A percentile compares a stretch with the other conserved stretches of the same genome.
Conservation (phyloP, 257 asterid species). For the Solanum virginianum region DNA sequence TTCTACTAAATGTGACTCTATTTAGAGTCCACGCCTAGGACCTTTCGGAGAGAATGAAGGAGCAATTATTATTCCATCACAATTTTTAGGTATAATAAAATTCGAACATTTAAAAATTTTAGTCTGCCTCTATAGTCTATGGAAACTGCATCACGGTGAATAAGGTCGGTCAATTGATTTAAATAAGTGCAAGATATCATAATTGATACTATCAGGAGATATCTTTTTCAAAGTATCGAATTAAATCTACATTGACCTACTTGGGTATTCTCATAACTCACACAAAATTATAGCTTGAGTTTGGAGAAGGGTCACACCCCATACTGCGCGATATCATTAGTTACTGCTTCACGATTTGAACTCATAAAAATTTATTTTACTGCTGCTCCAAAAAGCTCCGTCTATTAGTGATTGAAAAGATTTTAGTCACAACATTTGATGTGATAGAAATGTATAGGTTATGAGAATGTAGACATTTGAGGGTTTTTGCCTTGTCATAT, state of each 20-base stretch:
- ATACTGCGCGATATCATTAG: neutral
- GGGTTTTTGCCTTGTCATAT: neutral
- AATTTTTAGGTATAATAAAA: too few species aligned
- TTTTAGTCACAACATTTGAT: slow-evolving; percentile 1
- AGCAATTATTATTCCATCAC: too few species aligned
- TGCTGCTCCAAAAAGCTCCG: accelerated
- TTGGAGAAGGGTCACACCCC: neutral
- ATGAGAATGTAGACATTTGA: slow-evolving; percentile 20
- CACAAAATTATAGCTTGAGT: neutral
- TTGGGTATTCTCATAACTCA: neutral
- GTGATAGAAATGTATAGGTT: slow-evolving; percentile 13
- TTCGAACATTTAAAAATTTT: neutral
- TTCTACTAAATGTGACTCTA: too few species aligned
- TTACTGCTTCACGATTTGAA: too few species aligned
- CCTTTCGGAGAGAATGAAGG: neutral
- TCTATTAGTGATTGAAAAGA: neutral
- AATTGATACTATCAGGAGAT: neutral
- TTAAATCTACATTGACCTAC: too few species aligned
- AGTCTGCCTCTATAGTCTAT: too few species aligned
- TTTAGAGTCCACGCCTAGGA: neutral
- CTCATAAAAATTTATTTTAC: neutral
- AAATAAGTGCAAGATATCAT: too few species aligned
- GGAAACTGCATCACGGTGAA: too few species aligned
- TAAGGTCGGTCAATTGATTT: too few species aligned
- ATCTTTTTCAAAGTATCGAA: neutral